Evolutionary conservation across 768 basidiomycete genomes (phyloP), one percentile per base, ranked within the genome.

Genomic region (Chalciporus sphaerocephalus): DNA sequence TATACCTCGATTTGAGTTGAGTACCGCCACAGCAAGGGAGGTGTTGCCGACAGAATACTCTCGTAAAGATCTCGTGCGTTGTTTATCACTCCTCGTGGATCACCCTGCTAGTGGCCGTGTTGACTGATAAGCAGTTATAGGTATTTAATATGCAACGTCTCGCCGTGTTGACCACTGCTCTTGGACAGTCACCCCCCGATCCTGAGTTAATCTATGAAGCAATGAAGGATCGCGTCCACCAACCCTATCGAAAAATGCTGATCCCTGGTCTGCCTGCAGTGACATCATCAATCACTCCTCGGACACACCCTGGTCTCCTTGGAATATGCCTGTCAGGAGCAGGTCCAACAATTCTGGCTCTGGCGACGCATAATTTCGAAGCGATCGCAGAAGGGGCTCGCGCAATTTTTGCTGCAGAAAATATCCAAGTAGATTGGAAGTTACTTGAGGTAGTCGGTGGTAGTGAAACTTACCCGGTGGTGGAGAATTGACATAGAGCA

Each of bases 251-350:
- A 23, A 92, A 85, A 67, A 65, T 74, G 21, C 74, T 99, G 94
- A 95, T 99, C 41, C 96, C 96, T 41, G 96, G 96, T 21, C 76
- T 99, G 7, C 89, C 92, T 8, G 87, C 92, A 61, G 92, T 99
- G 37, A 92, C 94, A 11, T 85, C 87, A 22, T 73, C 75, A 13
- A 84, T 98, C 42, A 96, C 96, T 1, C 94, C 94, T 5, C 55
- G 76, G 8, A 84, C 89, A 0, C 94, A 98, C 67, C 89, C 91
- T 0, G 96, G 96, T n/a, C 72, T 99, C 4, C 75, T 99, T 8
- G 96, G 96, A 4, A 96, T 98, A 44, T 98, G 96, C 65, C 81
- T 99, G 25, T 98, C 95, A 2, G 96, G 96, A 6, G 96, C 96
- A 5, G 96, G 96, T 0, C 96, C 96, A 4, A 97, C 96, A 5